Base-by-base conservation (phyloP, 768 basidiomycete species). In the Termitomyces heimii region DNA sequence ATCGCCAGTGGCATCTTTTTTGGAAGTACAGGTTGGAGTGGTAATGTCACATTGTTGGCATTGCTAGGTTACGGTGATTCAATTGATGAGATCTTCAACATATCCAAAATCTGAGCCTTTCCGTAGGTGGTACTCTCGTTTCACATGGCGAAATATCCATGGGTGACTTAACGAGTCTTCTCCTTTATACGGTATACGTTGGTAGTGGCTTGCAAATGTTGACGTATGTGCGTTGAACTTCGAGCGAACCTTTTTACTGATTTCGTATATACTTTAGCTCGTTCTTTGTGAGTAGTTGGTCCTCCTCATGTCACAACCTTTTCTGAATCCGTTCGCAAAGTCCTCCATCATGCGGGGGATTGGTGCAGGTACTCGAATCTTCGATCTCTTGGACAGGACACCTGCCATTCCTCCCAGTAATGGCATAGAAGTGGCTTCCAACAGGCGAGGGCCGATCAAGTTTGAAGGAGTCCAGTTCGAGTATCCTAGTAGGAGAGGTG, bases 311-410 rank as follows among this genome's bases (percentile, higher is more conserved):
- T 14, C 9, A 47, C 40, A 59, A 22, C 20, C 5, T 14, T 1
- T 64, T 60, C 50, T 58, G 45, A 54, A 45, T 58, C 59, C 59
- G 26, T 51, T 32, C 29, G 28, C n/a, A n/a, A 60, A 92, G 90
- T 83, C 92, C 10, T 94, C 93, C 40, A 86, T 98, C 55, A 98
- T 98, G 96, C 92, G 93, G 53, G 96, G 92, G 54, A 85, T 98
- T 51, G 96, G 96, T 56, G 95, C 96, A 1, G 92, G 93, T 18
- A 82, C 83, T 0, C 88, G 96, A 22, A 88, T 98, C n/a, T 98
- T 98, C 69, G 93, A 95, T 61, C 82, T 98, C 16, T 76, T 98
- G 10, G 93, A 93, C 64, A 84, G 93, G 45, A 71, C 75, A 31
- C 90, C 94, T 16, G 81, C 80, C 32, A 90, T 97, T 62, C 81